Evolutionary conservation across 169 alveolate species (phyloP).

Genomic region (Plasmodium vivax): DNA sequence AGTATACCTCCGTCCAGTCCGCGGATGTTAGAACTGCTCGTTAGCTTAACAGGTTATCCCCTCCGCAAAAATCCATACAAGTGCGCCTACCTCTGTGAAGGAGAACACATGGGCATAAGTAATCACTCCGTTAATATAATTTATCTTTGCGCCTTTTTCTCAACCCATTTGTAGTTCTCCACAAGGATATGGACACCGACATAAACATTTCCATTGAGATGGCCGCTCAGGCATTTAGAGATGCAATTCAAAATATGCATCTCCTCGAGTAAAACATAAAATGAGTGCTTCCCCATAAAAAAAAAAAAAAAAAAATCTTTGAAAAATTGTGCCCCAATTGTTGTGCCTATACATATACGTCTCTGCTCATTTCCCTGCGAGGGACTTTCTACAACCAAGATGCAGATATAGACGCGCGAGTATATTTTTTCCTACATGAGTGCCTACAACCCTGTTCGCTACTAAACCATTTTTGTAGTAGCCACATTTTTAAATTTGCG

Average conservation of each 20-base stretch:
- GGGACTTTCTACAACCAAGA: neutral
- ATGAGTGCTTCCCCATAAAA: neutral
- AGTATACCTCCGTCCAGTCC: constrained; percentile 69
- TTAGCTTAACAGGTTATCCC: constrained; percentile 70
- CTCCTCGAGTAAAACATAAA: constrained; percentile 71
- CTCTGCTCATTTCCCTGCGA: neutral
- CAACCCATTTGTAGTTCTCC: constrained; percentile 28
- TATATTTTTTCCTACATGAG: neutral
- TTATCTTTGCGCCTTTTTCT: neutral
- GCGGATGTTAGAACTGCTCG: constrained; percentile 55
- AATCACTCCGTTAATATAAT: neutral
- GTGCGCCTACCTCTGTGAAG: neutral
- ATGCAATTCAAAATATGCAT: constrained; percentile 76
- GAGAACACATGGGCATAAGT: neutral
- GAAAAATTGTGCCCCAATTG: neutral
- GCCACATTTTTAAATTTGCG: neutral
- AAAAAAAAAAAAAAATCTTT: constrained; percentile 6
- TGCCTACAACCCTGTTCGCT: neutral
- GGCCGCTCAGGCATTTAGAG: constrained; percentile 76
- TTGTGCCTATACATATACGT: neutral
- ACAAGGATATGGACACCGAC: constrained; percentile 58
- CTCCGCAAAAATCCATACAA: neutral
- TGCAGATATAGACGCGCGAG: neutral
- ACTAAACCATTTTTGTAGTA: neutral
- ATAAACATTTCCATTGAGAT: constrained; percentile 59